A percentile compares a stretch with the other conserved stretches of the same genome.
Conservation (phyloP, 352 stramenopile species). For the Phytophthora constricta region DNA sequence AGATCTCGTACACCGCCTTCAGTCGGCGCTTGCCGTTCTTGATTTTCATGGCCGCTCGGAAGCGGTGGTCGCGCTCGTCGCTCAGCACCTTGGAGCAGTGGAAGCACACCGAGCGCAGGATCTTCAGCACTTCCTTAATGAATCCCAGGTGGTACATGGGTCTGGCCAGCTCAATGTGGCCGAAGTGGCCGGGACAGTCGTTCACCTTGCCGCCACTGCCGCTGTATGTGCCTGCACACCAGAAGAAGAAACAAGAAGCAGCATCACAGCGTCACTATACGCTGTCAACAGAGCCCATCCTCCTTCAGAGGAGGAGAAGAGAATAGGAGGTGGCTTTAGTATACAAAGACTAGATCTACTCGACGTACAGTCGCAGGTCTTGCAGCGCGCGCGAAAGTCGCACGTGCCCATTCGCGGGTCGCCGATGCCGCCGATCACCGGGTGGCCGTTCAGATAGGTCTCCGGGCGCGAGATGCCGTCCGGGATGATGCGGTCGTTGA, state of each 20-base stretch:
- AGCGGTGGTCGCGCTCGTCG: slow-evolving; percentile 88
- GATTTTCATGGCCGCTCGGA: slow-evolving; percentile 85
- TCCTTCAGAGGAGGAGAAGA: background rate
- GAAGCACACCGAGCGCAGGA: slow-evolving; percentile 96
- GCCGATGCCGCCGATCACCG: slow-evolving; percentile 97
- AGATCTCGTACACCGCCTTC: slow-evolving; percentile 95
- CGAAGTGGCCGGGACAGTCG: slow-evolving; percentile 99
- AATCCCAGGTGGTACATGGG: slow-evolving; percentile 99
- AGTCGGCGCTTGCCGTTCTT: slow-evolving; percentile 92
- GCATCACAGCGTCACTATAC: too few relatives aligned
- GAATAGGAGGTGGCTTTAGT: background rate
- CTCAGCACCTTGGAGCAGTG: slow-evolving; percentile 96
- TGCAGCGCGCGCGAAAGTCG: slow-evolving; percentile 88
- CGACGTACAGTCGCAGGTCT: slow-evolving; percentile 91
- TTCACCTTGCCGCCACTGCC: slow-evolving; percentile 94
- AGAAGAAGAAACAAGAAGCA: slow-evolving; percentile 10
- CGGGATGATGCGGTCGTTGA: slow-evolving; percentile 96
- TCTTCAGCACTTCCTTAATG: slow-evolving; percentile 96
- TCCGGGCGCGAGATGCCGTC: slow-evolving; percentile 94
- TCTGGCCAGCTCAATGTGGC: slow-evolving; percentile 97
- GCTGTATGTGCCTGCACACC: slow-evolving; percentile 77
- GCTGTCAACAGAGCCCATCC: too few relatives aligned
- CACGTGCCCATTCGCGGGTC: slow-evolving; percentile 98
- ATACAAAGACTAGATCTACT: background rate
- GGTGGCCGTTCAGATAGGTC: slow-evolving; percentile 93